phyloP scores from a whole-genome alignment of 2,329 filamentous ascomycete species.

The Sphaerulina vaccinii region DNA sequence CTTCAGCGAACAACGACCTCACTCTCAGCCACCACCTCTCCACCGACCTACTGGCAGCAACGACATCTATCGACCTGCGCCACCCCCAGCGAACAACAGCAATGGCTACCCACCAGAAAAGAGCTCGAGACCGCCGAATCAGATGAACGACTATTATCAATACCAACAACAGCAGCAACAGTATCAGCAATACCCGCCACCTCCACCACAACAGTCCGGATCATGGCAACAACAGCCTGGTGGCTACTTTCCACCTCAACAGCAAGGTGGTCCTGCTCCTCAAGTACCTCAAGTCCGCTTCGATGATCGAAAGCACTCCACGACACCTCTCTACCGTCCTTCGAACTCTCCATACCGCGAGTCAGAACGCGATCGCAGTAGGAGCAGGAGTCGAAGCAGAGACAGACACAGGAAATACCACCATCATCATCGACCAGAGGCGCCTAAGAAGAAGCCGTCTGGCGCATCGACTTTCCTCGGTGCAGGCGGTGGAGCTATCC shows the following conservation, averaged over 20 bases:
- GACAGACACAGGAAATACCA: constrained; percentile 22
- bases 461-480: constrained; percentile 44
- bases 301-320: constrained; percentile 16
- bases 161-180: constrained; percentile 23
- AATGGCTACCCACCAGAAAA: constrained; percentile 17
- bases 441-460: constrained; percentile 25
- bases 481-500: constrained; percentile 45
- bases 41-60: constrained; percentile 18
- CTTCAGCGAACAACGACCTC: constrained; percentile 28
- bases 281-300: no score
- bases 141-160: constrained; percentile 8
- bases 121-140: constrained; percentile 18
- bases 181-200: constrained; percentile 22
- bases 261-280: constrained; percentile 12
- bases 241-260: background rate
- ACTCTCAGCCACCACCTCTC: constrained; percentile 33
- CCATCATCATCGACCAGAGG: constrained; percentile 5
- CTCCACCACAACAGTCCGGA: constrained; percentile 12
- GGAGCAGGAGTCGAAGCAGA: constrained; percentile 22
- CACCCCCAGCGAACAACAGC: constrained; percentile 24
- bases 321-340: constrained; percentile 21
- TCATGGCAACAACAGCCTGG: background rate
- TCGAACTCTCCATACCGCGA: constrained; percentile 20
- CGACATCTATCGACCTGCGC: constrained; percentile 26
- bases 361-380: constrained; percentile 23